These are phyloP conservation scores for Boletus smithii DNA, from an alignment of 1,284 basidiomycete genomes.

Conservation along the genomic window DNA sequence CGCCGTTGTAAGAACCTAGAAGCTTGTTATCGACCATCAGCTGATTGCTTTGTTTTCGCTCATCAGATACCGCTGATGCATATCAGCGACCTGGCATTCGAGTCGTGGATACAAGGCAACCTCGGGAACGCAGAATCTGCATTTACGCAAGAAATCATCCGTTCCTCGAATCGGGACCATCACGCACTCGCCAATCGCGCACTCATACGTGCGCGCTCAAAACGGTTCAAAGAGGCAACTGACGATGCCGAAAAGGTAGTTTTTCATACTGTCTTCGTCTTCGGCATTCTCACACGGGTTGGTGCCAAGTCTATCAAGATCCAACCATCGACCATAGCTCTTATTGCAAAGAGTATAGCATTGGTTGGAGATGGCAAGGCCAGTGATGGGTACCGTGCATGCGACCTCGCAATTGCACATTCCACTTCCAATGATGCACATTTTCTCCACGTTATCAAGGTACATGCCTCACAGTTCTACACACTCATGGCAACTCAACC, in stretches of 20 bases:
- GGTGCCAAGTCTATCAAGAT: constrained; percentile 10
- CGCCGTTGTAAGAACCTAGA: not conserved
- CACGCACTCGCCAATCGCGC: constrained; percentile 6
- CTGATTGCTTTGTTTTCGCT: not conserved
- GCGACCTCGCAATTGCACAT: constrained; percentile 1
- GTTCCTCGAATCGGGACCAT: not conserved
- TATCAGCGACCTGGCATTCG: not conserved
- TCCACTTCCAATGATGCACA: not conserved
- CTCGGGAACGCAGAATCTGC: constrained; percentile 7
- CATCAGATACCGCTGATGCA: constrained; percentile 2
- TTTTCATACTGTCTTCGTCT: not conserved
- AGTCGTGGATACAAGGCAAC: constrained; percentile 2
- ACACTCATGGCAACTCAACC: too few relatives aligned
- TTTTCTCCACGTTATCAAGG: constrained; percentile 4
- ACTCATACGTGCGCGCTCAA: constrained; percentile 1
- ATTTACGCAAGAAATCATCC: constrained; percentile 2
- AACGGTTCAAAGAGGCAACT: constrained; percentile 3
- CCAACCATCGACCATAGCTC: constrained; percentile 1
- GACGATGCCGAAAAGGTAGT: constrained; percentile 7
- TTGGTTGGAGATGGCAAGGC: constrained; percentile 3
- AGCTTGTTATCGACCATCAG: not conserved
- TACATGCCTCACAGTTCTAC: not conserved
- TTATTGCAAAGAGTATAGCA: constrained; percentile 5
- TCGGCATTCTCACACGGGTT: not conserved
- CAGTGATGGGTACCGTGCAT: not conserved